Evolutionary conservation across 768 basidiomycete species (phyloP), one percentile per base, ranked within the genome.

Genomic region (Rickenella mellea): DNA sequence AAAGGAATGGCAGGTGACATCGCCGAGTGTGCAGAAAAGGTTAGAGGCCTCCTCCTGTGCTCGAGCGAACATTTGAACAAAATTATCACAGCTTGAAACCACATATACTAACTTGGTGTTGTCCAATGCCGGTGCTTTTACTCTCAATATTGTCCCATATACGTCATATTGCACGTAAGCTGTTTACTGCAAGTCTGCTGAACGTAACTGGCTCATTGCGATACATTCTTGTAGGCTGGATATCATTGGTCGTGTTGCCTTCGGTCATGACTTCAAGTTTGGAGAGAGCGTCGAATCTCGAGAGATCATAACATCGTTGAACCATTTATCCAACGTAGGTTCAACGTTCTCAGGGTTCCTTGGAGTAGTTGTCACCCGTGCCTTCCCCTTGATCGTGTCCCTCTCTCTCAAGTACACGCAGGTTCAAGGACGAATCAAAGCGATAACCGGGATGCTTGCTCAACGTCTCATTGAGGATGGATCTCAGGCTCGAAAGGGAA

Each of bases 1-100:
- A 62, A 59, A 46, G 58, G 51, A 24, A 63, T 63, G 61, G 55
- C 61, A 5, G 50, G 58, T 26, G 59, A 57, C 41, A 57, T 66
- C 31, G 50, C 55, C 22, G 58, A 59, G 40, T 62, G 58, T 44
- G 57, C 52, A n/a, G 58, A 60, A 44, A 58, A 56, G 51, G 55
- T 55, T 50, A 54, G 40, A 48, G n/a, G n/a, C n/a, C n/a, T n/a
- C n/a, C n/a, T n/a, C n/a, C n/a, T n/a, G n/a, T n/a, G n/a, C n/a
- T n/a, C n/a, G n/a, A n/a, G n/a, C n/a, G n/a, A n/a, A n/a, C n/a
- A n/a, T n/a, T n/a, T n/a, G n/a, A n/a, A n/a, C n/a, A n/a, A n/a
- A n/a, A n/a, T n/a, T n/a, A n/a, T n/a, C n/a, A n/a, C n/a, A 51
- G 15, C 48, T 54, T 15, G 51, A 53, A 39, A 45, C 43, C 9